Percentiles rank a stretch among this genome's conserved stretches.
These are phyloP conservation scores for Heteromeles arbutifolia DNA, from an alignment of 306 rosid genomes.

Conservation along the genomic window DNA sequence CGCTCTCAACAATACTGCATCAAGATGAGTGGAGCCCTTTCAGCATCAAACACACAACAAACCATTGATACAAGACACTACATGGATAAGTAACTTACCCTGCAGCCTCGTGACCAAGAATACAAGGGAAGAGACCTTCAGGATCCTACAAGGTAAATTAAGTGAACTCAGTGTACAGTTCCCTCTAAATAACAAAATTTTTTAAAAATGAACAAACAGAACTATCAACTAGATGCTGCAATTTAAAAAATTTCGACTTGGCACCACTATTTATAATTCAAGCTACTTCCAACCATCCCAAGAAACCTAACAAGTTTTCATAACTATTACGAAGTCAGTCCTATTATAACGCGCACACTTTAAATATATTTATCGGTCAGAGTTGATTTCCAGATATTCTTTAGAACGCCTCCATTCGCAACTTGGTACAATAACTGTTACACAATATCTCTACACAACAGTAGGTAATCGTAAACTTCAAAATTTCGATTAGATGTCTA, in stretches of 20 bases:
- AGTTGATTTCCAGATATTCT: too few relatives aligned
- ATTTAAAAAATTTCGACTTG: background rate
- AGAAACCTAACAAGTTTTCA: background rate
- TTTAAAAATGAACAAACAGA: background rate
- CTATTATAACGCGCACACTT: background rate
- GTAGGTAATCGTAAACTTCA: background rate
- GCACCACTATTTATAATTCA: background rate
- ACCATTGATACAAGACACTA: background rate
- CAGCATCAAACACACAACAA: background rate
- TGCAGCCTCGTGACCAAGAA: slow-evolving; percentile 91
- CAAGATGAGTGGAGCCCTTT: background rate
- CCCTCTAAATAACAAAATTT: too few relatives aligned
- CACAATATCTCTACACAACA: background rate
- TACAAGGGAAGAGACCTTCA: slow-evolving; percentile 93
- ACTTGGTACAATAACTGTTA: background rate
- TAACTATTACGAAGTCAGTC: background rate
- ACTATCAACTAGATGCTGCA: background rate
- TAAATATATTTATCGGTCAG: background rate
- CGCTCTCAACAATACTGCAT: slow-evolving; percentile 80
- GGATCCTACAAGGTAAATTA: slow-evolving; percentile 57
- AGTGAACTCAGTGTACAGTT: background rate
- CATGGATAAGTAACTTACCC: slow-evolving; percentile 33
- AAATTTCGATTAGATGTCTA: background rate
- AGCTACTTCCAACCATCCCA: background rate
- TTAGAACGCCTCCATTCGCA: background rate